Percentiles rank a stretch among this genome's conserved stretches.
These are phyloP conservation scores for Striga hermonthica DNA, from an alignment of 305 asterid genomes.

Conservation along the genomic window DNA sequence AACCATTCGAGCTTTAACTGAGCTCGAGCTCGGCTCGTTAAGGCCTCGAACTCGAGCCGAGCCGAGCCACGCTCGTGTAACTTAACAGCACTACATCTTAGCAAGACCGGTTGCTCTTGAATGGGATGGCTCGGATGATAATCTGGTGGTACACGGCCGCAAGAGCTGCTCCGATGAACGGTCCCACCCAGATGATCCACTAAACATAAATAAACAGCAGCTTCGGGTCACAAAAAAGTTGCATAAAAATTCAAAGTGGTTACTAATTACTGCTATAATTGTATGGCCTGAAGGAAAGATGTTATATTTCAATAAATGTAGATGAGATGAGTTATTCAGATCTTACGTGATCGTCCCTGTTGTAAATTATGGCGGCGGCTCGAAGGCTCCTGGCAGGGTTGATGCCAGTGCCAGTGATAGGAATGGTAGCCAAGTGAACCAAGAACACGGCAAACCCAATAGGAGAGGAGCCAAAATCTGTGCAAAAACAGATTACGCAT, in stretches of 20 bases:
- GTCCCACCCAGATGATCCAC: constrained; percentile 83
- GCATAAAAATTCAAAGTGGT: not conserved
- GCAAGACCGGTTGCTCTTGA: constrained; percentile 48
- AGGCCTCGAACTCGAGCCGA: too few relatives aligned
- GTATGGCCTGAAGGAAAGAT: not conserved
- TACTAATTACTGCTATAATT: not conserved
- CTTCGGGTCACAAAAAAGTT: not conserved
- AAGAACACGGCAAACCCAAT: constrained; percentile 89
- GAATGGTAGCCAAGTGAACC: constrained; percentile 94
- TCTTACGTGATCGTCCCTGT: constrained; percentile 82
- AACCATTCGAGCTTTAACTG: too few relatives aligned
- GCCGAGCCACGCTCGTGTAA: too few relatives aligned
- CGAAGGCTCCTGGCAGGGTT: constrained; percentile 97
- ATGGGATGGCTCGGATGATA: constrained; percentile 67
- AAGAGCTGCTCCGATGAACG: constrained; percentile 67
- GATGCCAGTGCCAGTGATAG: constrained; percentile 91
- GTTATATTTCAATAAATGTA: too few relatives aligned
- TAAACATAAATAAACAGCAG: constrained; percentile 20
- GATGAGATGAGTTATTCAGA: too few relatives aligned
- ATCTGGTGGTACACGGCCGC: constrained; percentile 65
- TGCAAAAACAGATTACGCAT: not conserved
- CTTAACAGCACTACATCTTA: constrained; percentile 18
- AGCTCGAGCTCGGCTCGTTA: too few relatives aligned
- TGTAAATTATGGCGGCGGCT: constrained; percentile 79
- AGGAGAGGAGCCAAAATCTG: constrained; percentile 93